Evolutionary conservation across 768 basidiomycete species (phyloP).

Genomic region (Naganishia kalamii): DNA sequence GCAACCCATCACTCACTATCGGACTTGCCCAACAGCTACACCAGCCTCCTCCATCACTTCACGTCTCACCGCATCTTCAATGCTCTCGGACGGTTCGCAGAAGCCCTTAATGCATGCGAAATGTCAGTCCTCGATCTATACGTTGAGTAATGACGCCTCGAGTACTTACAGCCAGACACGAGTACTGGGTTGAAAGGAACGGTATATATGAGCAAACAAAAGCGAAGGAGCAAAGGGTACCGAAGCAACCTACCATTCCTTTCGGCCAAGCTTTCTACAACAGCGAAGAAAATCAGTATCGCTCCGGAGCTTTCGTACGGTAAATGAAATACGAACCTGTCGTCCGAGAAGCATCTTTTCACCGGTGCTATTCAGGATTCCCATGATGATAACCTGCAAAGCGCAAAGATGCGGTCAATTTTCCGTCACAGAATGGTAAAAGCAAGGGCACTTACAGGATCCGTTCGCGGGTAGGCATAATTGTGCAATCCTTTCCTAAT

Average conservation of each 20-base stretch:
- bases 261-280: constrained; percentile 22
- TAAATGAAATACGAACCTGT: constrained; percentile 59
- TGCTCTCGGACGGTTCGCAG: constrained; percentile 85
- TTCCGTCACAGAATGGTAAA: background rate
- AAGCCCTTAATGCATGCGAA: constrained; percentile 49
- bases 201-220: background rate
- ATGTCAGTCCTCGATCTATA: background rate
- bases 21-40: constrained; percentile 71
- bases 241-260: constrained; percentile 19
- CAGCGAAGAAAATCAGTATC: background rate
- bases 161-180: constrained; percentile 64
- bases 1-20: constrained; percentile 50
- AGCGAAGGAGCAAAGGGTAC: background rate
- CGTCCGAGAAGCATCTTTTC: constrained; percentile 82
- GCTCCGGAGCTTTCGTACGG: constrained; percentile 36
- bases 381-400: constrained; percentile 90
- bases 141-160: background rate
- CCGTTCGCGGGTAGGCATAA: constrained; percentile 51
- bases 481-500: constrained; percentile 80
- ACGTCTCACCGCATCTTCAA: constrained; percentile 85
- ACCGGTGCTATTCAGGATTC: constrained; percentile 68
- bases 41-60: constrained; percentile 97
- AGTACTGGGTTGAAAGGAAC: constrained; percentile 56
- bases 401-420: constrained; percentile 42
- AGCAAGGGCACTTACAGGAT: constrained; percentile 31